Base-by-base conservation (phyloP, 164 flowering plant genomes). In the Aristolochia contorta region DNA sequence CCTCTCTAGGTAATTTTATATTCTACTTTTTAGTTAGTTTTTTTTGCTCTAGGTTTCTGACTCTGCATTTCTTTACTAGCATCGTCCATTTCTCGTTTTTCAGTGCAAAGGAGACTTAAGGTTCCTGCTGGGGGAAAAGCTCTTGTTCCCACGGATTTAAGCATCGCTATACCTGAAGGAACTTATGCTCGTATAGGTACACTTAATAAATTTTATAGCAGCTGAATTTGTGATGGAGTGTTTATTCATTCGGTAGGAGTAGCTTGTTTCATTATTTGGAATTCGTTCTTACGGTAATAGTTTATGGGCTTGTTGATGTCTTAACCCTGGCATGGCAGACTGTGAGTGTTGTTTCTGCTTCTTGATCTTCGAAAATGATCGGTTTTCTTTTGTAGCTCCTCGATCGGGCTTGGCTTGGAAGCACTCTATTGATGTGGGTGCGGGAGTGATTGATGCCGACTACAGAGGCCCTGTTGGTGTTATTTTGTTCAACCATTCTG, bases 401-500 rank as follows among this genome's bases (percentile, higher is more conserved):
- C 70, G 97, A 24, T 88, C 99, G 12, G 97, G 97, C 1, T 69
- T 93, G 75, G 78, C 96, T 1, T 85, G 89, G 95, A 88, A 93
- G 80, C 85, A 90, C 62, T 80, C 92, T 6, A 86, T 93, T 2
- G 96, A 90, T 57, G 96, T 90, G 7, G 97, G 97, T 0, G 96
- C 92, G 0, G 92, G 97, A 0, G 97, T 90, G 66, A 85, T 90
- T 0, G 99, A 93, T 76, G 94, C 91, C 1, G 99, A 93, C 54
- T 93, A 88, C 78, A 75, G 94, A 37, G 97, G 97, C 2, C 80
- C 97, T 0, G 84, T 90, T n/a, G 92, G 96, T n/a, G 96, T 88
- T 10, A 80, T 90, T 13, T 61, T 93, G 74, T 88, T 85, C 77
- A 93, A 93, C 60, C 87, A 86, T 54, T 82, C 91, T 0, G 97